Percentiles rank a stretch among this genome's conserved stretches.
These are phyloP conservation scores for Beta macrorhiza DNA, from an alignment of 179 eudicot genomes.

Conservation along the genomic window DNA sequence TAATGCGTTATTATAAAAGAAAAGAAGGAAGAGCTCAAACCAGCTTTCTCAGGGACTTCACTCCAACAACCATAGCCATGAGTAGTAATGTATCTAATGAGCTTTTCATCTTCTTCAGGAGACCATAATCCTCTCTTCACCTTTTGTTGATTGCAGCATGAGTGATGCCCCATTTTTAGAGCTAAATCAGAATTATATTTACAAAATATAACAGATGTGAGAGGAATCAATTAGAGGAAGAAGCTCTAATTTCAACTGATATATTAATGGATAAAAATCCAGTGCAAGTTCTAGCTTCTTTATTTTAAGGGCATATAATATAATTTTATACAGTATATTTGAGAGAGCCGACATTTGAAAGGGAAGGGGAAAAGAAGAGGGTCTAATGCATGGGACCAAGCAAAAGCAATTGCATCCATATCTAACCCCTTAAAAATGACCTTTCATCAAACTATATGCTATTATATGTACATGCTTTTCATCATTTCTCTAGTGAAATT, in stretches of 20 bases:
- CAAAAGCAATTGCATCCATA: slow-evolving; percentile 29
- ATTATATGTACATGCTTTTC: slow-evolving; percentile 21
- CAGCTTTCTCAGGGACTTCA: slow-evolving; percentile 95
- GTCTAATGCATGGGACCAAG: slow-evolving; percentile 20
- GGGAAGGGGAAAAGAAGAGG: slow-evolving; percentile 3
- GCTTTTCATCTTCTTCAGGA: slow-evolving; percentile 90
- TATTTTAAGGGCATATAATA: background rate
- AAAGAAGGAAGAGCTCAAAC: slow-evolving; percentile 27
- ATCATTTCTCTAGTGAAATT: background rate
- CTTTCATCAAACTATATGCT: slow-evolving; percentile 42
- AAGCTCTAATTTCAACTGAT: background rate
- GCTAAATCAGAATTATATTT: background rate
- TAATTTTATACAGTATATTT: slow-evolving; percentile 12
- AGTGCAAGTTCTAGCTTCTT: slow-evolving; percentile 22
- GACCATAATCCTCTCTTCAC: slow-evolving; percentile 97
- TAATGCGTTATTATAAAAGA: background rate
- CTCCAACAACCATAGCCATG: slow-evolving; percentile 98
- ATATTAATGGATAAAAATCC: background rate
- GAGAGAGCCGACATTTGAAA: slow-evolving; percentile 19
- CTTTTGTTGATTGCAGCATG: slow-evolving; percentile 94
- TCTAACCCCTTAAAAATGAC: slow-evolving; percentile 76
- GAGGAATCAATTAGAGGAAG: too few relatives aligned
- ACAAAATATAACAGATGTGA: background rate
- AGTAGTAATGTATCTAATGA: slow-evolving; percentile 63
- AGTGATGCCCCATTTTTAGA: slow-evolving; percentile 71